phyloP scores from a whole-genome alignment of 2,329 filamentous ascomycete genomes.

The Furcasterigmium furcatum region DNA sequence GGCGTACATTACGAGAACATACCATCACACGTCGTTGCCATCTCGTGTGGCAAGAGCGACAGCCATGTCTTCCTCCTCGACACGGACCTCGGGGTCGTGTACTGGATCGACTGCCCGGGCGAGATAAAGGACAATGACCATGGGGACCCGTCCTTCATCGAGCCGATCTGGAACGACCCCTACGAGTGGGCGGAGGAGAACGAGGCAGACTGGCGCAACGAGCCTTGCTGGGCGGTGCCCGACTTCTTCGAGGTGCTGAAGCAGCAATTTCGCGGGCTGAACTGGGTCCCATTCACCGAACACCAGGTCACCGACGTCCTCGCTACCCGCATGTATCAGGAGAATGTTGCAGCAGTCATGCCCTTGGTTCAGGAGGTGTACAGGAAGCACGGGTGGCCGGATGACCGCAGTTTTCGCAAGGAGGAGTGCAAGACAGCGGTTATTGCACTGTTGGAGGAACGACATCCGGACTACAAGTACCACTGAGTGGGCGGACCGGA shows the following conservation, averaged over 20 bases:
- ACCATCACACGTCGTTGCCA: conserved; percentile 6
- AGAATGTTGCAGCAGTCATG: too few species aligned
- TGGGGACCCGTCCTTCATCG: conserved; percentile 2
- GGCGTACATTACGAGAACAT: conserved; percentile 9
- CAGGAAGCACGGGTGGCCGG: conserved; percentile 26
- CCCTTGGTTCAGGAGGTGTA: conserved; percentile 20
- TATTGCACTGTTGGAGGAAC: neutral
- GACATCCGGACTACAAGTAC: too few species aligned
- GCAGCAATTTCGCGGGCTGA: conserved; percentile 16
- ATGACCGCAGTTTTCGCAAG: conserved; percentile 21
- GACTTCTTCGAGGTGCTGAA: conserved; percentile 21
- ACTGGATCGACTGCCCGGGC: conserved; percentile 18
- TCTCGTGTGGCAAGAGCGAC: conserved; percentile 5
- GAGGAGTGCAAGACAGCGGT: conserved; percentile 12
- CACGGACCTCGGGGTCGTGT: conserved; percentile 19
- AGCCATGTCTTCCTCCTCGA: conserved; percentile 18
- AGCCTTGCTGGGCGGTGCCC: conserved; percentile 14
- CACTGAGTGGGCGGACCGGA: too few species aligned
- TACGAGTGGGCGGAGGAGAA: conserved; percentile 18
- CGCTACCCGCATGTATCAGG: neutral
- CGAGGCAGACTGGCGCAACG: conserved; percentile 19
- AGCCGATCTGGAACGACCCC: conserved; percentile 9
- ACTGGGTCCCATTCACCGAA: conserved; percentile 14
- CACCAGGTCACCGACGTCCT: conserved; percentile 16
- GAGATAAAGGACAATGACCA: conserved; percentile 4